Evolutionary conservation across 1,284 basidiomycete species (phyloP), one percentile per base, ranked within the genome.

Genomic region (Cutaneotrichosporon cutaneum): DNA sequence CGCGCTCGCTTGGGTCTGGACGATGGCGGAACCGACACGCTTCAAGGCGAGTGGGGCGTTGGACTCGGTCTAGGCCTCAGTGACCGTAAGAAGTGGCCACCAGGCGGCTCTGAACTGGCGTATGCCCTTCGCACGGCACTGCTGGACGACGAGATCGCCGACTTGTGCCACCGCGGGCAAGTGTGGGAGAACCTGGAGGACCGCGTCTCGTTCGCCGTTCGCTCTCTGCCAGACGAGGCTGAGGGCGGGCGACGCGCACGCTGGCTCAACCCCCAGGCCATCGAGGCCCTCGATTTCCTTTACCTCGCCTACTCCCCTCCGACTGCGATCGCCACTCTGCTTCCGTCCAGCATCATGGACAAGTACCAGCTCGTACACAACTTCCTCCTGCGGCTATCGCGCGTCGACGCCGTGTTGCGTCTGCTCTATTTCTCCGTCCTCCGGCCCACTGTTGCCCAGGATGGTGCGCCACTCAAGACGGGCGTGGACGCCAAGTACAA

Each of bases 301-400:
- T 90, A 90, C 72, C 86, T 94, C 80, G 86, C 90, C 64, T 94
- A 94, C 77, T 88, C 88, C 66, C 87, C 90, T 14, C 90, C 90
- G 1, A 81, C 82, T 24, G 85, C 90, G 0, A 80, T 94, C 42
- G 84, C 86, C 52, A 82, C 87, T 10, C 73, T 94, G 9, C 87
- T 94, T 35, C 86, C 89, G 0, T 80, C 83, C 0, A 81, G 84
- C 1, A 83, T 89, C 39, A 78, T 92, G 39, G 86, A 85, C n/a
- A 93, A 92, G 75, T 94, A 93, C 72, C 90, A 92, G 68, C 81
- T 87, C 30, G 81, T 92, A 60, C 91, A 92, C 73, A 84, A 88
- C 0, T 86, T 92, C 68, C 82, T 92, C 36, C 80, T 94, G 26
- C 84, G 90, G 24, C 80, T 94, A 27, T 82, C 87, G 68, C 83